These are phyloP conservation scores for Ophiocordyceps polyrhachis-furcata DNA, from an alignment of 2,329 filamentous ascomycete species.

Conservation along the genomic window DNA sequence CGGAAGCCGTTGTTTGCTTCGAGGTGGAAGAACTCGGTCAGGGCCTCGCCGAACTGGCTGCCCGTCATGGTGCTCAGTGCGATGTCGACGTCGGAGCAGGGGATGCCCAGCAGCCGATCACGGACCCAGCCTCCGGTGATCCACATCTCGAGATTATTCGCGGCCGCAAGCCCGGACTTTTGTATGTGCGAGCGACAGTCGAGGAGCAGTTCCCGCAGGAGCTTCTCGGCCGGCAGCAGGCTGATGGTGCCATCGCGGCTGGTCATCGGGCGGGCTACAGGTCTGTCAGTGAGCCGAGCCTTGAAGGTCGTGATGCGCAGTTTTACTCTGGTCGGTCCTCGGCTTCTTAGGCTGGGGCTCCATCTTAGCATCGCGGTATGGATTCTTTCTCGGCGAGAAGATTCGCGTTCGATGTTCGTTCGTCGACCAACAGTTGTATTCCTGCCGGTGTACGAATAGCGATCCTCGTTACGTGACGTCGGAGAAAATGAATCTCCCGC, in stretches of 20 bases:
- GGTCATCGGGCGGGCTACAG: neutral
- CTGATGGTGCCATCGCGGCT: slow-evolving; percentile 12
- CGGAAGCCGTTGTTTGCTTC: slow-evolving; percentile 41
- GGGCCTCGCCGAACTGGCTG: slow-evolving; percentile 49
- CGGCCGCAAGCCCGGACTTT: slow-evolving; percentile 19
- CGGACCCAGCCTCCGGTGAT: slow-evolving; percentile 82
- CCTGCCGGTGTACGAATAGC: neutral
- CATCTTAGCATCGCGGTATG: neutral
- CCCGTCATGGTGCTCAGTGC: slow-evolving; percentile 78
- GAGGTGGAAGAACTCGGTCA: slow-evolving; percentile 49
- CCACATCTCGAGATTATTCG: slow-evolving; percentile 38
- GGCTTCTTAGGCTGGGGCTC: neutral
- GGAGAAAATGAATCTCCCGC: neutral
- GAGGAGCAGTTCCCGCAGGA: slow-evolving; percentile 57
- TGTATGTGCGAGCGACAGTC: slow-evolving; percentile 40
- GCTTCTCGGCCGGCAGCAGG: slow-evolving; percentile 52
- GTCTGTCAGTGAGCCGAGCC: neutral
- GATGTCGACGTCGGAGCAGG: slow-evolving; percentile 67
- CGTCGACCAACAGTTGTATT: neutral
- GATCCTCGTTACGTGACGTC: neutral
- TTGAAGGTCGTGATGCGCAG: neutral
- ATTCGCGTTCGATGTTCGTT: neutral
- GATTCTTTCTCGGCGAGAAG: neutral
- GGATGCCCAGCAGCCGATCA: slow-evolving; percentile 57
- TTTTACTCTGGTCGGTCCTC: neutral